Evolutionary conservation across 352 stramenopile species (phyloP).

Genomic region (Lagenidium sp.): DNA sequence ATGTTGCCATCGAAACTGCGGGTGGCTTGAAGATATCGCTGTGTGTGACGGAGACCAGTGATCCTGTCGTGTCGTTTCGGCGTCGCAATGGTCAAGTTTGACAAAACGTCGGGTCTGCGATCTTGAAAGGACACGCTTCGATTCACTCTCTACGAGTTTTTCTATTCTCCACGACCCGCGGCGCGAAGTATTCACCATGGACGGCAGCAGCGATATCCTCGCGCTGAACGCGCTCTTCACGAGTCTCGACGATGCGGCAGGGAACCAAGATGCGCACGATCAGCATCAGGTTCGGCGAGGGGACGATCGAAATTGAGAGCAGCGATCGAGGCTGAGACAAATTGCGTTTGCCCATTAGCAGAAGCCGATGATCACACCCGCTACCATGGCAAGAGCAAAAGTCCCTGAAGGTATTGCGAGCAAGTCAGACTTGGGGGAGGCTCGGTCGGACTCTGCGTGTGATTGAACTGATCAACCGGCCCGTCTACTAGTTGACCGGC

Average conservation of each 20-base stretch:
- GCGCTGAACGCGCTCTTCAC: slow-evolving; percentile 24
- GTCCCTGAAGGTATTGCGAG: slow-evolving; percentile 19
- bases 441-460: no score
- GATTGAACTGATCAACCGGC: neutral
- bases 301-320: neutral
- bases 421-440: no score
- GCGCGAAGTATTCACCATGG: no score
- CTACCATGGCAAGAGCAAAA: slow-evolving; percentile 17
- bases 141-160: neutral
- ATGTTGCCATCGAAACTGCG: no score
- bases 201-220: slow-evolving; percentile 17
- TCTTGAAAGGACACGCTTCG: slow-evolving; percentile 10
- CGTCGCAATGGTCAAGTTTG: no score
- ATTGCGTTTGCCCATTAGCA: no score
- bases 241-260: slow-evolving; percentile 10
- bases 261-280: slow-evolving; percentile 7
- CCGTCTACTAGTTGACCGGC: slow-evolving; percentile 31
- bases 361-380: slow-evolving; percentile 15
- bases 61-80: no score
- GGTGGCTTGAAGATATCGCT: no score
- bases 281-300: slow-evolving; percentile 2
- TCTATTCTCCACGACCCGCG: neutral
- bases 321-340: neutral
- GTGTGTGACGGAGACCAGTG: no score
- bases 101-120: no score